These are phyloP conservation scores for Blastomyces silverae DNA, from an alignment of 2,329 filamentous ascomycete species.

Conservation along the genomic window DNA sequence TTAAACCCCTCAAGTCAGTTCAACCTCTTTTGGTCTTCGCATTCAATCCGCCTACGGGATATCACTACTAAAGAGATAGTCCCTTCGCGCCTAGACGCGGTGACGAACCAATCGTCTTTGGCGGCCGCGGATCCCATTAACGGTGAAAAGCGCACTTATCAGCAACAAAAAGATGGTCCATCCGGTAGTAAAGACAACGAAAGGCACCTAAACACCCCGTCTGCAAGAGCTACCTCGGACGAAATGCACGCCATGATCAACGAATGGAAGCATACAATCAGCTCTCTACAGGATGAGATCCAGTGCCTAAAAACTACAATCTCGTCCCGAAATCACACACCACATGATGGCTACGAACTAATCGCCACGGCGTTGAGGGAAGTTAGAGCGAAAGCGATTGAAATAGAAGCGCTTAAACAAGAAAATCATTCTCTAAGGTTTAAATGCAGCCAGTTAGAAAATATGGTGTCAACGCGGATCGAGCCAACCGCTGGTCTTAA, in stretches of 20 bases:
- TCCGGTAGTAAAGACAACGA: neutral
- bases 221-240: neutral
- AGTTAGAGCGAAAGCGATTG: slow-evolving; percentile 10
- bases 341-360: slow-evolving; percentile 9
- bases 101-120: neutral
- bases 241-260: neutral
- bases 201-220: neutral
- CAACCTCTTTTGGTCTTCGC: slow-evolving; percentile 3
- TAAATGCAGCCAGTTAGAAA: slow-evolving; percentile 4
- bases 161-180: neutral
- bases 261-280: neutral
- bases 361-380: slow-evolving; percentile 9
- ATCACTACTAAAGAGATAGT: neutral
- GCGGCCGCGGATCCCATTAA: neutral
- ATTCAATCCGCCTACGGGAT: slow-evolving; percentile 3
- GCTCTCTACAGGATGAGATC: neutral
- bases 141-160: neutral
- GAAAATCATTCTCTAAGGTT: slow-evolving; percentile 6
- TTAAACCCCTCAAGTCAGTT: slow-evolving; percentile 1
- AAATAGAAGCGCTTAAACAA: slow-evolving; percentile 3
- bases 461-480: neutral
- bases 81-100: neutral
- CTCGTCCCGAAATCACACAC: neutral
- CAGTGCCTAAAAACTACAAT: neutral
- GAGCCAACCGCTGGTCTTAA: neutral